Base-by-base conservation (phyloP, 176 grass and related monocot genomes). In the Phoenix dactylifera region DNA sequence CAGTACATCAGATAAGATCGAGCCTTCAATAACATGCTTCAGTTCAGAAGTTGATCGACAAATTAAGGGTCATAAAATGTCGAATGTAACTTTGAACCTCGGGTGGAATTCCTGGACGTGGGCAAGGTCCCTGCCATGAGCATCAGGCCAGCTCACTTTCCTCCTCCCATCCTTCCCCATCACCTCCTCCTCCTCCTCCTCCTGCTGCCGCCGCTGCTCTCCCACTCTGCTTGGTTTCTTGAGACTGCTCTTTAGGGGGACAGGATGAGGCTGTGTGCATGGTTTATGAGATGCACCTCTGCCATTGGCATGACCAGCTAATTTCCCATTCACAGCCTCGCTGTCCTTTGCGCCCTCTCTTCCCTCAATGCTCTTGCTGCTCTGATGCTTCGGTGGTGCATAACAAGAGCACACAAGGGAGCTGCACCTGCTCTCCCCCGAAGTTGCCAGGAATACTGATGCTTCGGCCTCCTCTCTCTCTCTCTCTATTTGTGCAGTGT, bases 101-200 rank as follows among this genome's bases (percentile, higher is more conserved):
- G 80, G 26, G 16, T 50, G 68, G 59, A 83, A 83, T 52, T 68
- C 52, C 24, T 70, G 54, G 15, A 83, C 62, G 49, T 69, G 80
- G 3, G 68, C 69, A 49, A 83, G 68, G 54, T 83, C 74, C 63
- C 65, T 64, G 6, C 80, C 80, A 58, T 83, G 68, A 3, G 74
- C 61, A 64, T 83, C 74, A 24, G 57, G 62, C 80, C 74, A 83
- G 18, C 35, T 83, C 5, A 83, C 80, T 56, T 68, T 77, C 59
- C 67, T 77, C 50, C 53, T 83, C 18, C 44, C 70, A 55, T 68
- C 18, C 52, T 23, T 55, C 52, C 16, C 24, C 55, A 60, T 60
- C 56, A 52, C 48, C 56, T 35, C 32, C 32, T 7, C 44, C 48
- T 60, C 22, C 68, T 59, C 3, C 32, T 54, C 1, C 19, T 49